Base-by-base conservation (phyloP, 305 asterid species). In the Fraxinus angustifolia region DNA sequence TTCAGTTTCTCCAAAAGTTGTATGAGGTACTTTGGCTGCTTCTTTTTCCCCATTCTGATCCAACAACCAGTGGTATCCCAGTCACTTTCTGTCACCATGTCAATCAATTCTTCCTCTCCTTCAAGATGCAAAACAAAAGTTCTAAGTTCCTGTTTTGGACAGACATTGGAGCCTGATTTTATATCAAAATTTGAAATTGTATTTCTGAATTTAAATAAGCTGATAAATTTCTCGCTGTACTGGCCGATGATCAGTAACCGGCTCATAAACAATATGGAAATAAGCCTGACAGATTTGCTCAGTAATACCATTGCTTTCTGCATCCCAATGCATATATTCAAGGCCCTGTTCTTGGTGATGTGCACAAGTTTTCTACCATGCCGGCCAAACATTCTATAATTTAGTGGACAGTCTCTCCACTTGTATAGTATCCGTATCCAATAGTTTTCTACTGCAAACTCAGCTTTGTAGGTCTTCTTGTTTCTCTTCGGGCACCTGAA, bases 81-180 rank as follows among this genome's bases (percentile, higher is more conserved):
- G 84, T 90, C 87, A 31, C 85, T 82, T 65, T 83, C 82, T 91
- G 85, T 89, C 91, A 93, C 89, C 90, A 87, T 83, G 28, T 90
- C 90, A 67, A 89, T 82, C 84, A 94, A 82, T 4, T 81, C 86
- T 80, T 92, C 93, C 86, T 94, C 98, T 80, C 97, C 96, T 84
- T 92, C 94, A 4, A 93, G 97, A 79, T 90, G 91, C 89, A 93
- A 77, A 40, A 92, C 93, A 75, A 87, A 95, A n/a, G 78, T 68
- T 62, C 90, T 84, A 40, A 92, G 94, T 53, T 90, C 92, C 82
- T 86, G 83, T 77, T 79, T 85, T 38, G 89, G 72, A 62, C 58
- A 60, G 76, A 67, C 42, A 58, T 75, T 83, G 0, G 89, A 38
- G 70, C 85, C 90, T 0, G 85, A 28, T 71, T 77, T 94, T 50